Percentiles rank a stretch among this genome's conserved stretches.
phyloP scores from a whole-genome alignment of 352 stramenopile genomes.

The Globisporangium polare region DNA sequence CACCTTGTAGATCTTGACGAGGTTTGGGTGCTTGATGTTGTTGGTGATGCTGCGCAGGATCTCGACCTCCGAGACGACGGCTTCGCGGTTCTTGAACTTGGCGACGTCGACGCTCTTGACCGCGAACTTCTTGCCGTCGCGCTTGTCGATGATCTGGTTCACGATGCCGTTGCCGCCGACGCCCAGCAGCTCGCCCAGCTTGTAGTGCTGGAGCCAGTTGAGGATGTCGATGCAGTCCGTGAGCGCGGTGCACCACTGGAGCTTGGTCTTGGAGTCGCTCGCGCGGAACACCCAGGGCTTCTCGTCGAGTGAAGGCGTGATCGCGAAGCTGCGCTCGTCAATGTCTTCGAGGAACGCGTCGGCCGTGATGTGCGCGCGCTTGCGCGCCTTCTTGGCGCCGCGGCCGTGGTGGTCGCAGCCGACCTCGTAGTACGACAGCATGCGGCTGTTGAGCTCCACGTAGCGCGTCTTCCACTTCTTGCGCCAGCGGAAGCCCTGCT shows the following conservation, averaged over 20 bases:
- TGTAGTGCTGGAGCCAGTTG: slow-evolving; percentile 69
- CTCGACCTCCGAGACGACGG: slow-evolving; percentile 69
- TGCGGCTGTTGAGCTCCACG: slow-evolving; percentile 67
- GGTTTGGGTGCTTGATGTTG: slow-evolving; percentile 71
- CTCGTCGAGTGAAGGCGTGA: slow-evolving; percentile 44
- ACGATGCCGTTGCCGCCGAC: slow-evolving; percentile 77
- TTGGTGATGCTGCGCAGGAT: slow-evolving; percentile 82
- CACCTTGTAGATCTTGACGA: slow-evolving; percentile 78
- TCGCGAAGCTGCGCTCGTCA: slow-evolving; percentile 47
- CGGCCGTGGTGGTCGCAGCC: slow-evolving; percentile 15
- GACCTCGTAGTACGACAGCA: slow-evolving; percentile 65
- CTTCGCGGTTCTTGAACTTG: slow-evolving; percentile 71
- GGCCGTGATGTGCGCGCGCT: slow-evolving; percentile 56
- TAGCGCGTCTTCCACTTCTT: slow-evolving; percentile 77
- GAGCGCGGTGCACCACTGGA: slow-evolving; percentile 57
- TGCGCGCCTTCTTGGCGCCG: slow-evolving; percentile 27
- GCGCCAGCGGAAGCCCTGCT: slow-evolving; percentile 72
- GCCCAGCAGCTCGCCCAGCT: slow-evolving; percentile 55
- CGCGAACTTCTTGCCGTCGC: slow-evolving; percentile 45
- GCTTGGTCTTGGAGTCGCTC: slow-evolving; percentile 44
- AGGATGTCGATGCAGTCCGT: slow-evolving; percentile 79
- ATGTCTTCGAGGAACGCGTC: slow-evolving; percentile 50
- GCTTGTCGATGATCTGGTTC: slow-evolving; percentile 56
- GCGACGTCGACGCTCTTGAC: slow-evolving; percentile 77
- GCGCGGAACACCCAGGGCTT: slow-evolving; percentile 63